Base-by-base conservation (phyloP, 108 stramenopile genomes). In the Nitzschia sp. region DNA sequence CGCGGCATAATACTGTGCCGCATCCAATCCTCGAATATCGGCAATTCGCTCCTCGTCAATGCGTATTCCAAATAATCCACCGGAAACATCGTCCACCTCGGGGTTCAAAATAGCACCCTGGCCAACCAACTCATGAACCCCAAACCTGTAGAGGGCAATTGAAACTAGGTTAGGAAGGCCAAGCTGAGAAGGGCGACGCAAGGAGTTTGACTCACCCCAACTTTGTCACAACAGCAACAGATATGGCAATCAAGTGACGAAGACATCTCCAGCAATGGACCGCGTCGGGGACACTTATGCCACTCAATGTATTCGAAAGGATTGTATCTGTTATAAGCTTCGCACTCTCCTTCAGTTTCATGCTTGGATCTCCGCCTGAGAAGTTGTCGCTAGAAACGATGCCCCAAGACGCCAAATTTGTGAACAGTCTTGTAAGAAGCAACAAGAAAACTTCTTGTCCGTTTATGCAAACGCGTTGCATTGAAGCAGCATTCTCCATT, bases 221-320 rank as follows among this genome's bases (percentile, higher is more conserved):
- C 9, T 73, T 74, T 17, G 83, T 83, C 12, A 86, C 73, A 21
- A 93, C 77, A 57, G 85, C 86, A 38, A 86, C 85, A 29, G 77
- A 71, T 6, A 89, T 59, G 24, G 85, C 87, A 19, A 80, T 73
- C 25, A 93, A 60, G 65, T 91, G 83, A 14, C 87, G 70, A 17
- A 93, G 65, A 40, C 83, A 85, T n/a, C 85, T 58, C 92, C 92
- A 93, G 53, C 83, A 84, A 22, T 62, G 75, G 20, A 87, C 86
- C 39, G 92, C 92, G 21, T 81, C 59, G 10, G 81, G 37, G 75
- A 91, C 76, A 51, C 87, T 83, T 21, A 88, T 61, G 6, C 83
- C 85, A 37, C 73, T 67, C 1, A 77, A 52, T 10, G 86, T 83
- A 57, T 84, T 86, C 8, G 83, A 83, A 12, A 88, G 68, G 57